Base-by-base conservation (phyloP, 2,329 filamentous ascomycete genomes). In the Aspergillus tubingensis region DNA sequence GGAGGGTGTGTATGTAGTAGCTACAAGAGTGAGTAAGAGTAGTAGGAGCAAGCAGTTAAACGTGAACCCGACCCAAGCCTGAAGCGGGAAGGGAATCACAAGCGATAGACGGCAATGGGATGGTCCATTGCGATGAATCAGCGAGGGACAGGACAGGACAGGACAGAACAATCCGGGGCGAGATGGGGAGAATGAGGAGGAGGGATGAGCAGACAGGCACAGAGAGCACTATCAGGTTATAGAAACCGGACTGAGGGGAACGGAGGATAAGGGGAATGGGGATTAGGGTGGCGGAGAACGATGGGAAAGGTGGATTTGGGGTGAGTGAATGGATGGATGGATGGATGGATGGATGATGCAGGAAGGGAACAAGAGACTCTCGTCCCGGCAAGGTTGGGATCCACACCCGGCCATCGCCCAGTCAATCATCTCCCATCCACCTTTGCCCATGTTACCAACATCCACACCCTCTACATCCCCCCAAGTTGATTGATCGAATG, bases 1-100 rank as follows among this genome's bases (percentile, higher is more conserved):
- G 30, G 44, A 41, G 44, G 5, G 19, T 44, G 41, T 21, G 41
- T 27, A 27, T 27, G 25, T 27, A 27, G 25, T 36, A 36, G 32
- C 32, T 36, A 36, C 41, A 43, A 23, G 11, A 21, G 19, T 19
- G 8, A 23, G 6, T 25, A 25, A 25, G 6, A 25, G 25, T 25
- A 25, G 25, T 27, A 27, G 25, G 19, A 44, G 19, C 41, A 50
- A 27, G 47, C 8, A 27, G 47, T 32, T 17, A 25, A 23, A 21
- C 41, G 21, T 44, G 57, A 61, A 62, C 63, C 60, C 57, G 54
- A 62, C 57, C 61, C 60, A 60, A 54, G 54, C 62, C 38, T 55
- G 50, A 43, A 54, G 53, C 57, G 60, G 60, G 48, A 57, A 58
- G 58, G 58, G 59, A 58, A 62, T 66, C 63, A 66, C 63, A 62